These are phyloP conservation scores for Porphyra umbilicalis DNA, from an alignment of 31 red algal species.

Conservation along the genomic window DNA sequence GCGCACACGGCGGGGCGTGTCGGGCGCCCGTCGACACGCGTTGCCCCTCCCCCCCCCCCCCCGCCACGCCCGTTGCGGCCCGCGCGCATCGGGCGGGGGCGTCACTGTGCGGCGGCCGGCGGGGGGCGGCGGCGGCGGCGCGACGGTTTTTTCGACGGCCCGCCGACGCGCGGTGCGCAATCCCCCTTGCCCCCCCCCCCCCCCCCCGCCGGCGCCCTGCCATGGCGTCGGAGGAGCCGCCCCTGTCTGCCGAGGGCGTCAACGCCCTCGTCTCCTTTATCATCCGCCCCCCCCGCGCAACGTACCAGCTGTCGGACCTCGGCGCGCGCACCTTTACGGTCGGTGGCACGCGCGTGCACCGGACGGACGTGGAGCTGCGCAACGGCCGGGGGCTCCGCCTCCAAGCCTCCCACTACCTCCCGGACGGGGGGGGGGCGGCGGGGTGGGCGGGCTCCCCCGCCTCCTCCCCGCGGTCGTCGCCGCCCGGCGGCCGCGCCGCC, in stretches of 20 bases:
- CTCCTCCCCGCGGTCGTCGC: neutral
- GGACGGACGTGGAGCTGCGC: slow-evolving; percentile 36
- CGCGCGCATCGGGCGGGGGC: too few relatives aligned
- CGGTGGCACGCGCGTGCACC: slow-evolving; percentile 10
- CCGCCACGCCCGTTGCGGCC: too few relatives aligned
- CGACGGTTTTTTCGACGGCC: too few relatives aligned
- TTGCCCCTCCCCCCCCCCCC: too few relatives aligned
- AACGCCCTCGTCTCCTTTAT: slow-evolving; percentile 62
- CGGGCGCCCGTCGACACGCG: too few relatives aligned
- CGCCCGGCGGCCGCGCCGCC: neutral
- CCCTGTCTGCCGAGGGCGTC: slow-evolving; percentile 48
- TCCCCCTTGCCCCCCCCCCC: too few relatives aligned
- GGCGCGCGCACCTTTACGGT: slow-evolving; percentile 40
- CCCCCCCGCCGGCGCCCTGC: too few relatives aligned
- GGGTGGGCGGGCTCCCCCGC: neutral
- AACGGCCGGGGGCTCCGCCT: slow-evolving; percentile 26
- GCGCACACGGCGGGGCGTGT: too few relatives aligned
- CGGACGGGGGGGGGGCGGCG: slow-evolving; percentile 4
- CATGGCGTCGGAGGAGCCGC: neutral
- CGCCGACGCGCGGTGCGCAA: too few relatives aligned
- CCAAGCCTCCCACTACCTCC: slow-evolving; percentile 30
- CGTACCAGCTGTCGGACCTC: slow-evolving; percentile 49
- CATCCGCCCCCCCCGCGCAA: slow-evolving; percentile 75
- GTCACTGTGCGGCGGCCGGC: too few relatives aligned
- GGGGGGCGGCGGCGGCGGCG: too few relatives aligned